Evolutionary conservation across 345 rosid genomes (phyloP), one percentile per base, ranked within the genome.

Genomic region (Sisymbrium altissimum): DNA sequence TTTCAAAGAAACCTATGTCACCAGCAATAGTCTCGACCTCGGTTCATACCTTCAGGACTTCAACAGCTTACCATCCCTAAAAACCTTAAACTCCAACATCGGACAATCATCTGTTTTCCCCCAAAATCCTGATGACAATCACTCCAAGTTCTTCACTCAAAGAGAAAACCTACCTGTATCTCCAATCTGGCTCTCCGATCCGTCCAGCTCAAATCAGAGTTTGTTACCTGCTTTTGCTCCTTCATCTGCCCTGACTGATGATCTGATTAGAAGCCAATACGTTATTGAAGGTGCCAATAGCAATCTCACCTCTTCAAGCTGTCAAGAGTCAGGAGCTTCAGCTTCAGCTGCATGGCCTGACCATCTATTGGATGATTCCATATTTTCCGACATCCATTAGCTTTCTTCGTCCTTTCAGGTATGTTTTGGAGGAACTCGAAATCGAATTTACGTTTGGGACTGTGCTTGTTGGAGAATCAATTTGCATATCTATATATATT

Each of bases 331-430:
- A 15, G 81, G 41, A 64, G 76, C 59, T 69, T 59, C 76, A 23
- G 80, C 61, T 46, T 64, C 80, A 57, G 71, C 72, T 36, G 67
- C 72, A 44, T 78, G 81, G 81, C 77, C 81, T 72, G 78, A 78
- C 50, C 77, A 65, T 67, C 70, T 71, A 35, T 53, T 78, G 58
- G 78, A 78, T 61, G 78, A 78, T 11, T 65, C 78, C 29, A 40
- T 78, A 60, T 71, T 72, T 57, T 66, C 58, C 13, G 70, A 78
- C 43, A 66, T 78, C 43, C 70, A 78, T 44, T 78, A 72, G 68
- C 71, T 64, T 18, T 41, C 9, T 41, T 48, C 10, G 44, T 44
- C 75, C 53, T 50, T 50, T 21, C 15, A 50, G 56, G 56, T 8
- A 38, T 64, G 54, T 36, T 56, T 71, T 70, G 59, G 32, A 55